Evolutionary conservation across 306 rosid genomes (phyloP).

Genomic region (Acacia confusa): DNA sequence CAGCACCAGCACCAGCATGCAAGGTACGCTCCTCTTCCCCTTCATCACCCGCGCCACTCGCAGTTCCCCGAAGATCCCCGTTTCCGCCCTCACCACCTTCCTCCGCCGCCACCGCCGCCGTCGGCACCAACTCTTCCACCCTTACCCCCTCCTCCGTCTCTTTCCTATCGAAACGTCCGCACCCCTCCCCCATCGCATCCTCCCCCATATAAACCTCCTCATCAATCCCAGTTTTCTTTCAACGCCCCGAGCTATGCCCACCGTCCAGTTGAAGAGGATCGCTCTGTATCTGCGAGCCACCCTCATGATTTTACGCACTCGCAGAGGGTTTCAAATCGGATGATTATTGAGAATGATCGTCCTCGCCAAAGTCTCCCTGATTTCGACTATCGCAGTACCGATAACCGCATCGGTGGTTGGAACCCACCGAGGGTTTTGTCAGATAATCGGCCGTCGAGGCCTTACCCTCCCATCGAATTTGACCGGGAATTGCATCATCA

Average conservation of each 20-base stretch:
- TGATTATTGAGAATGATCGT: conserved; percentile 18
- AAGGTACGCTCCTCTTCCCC: conserved; percentile 35
- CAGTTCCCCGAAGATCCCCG: conserved; percentile 27
- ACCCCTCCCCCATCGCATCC: conserved; percentile 28
- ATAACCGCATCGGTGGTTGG: conserved; percentile 22
- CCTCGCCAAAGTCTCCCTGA: conserved; percentile 30
- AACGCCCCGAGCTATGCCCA: conserved; percentile 6
- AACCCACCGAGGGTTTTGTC: conserved; percentile 32
- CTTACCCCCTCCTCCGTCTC: conserved; percentile 13
- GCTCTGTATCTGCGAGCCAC: conserved; percentile 11
- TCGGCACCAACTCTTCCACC: not conserved
- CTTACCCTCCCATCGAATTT: conserved; percentile 28
- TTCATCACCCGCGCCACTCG: conserved; percentile 16
- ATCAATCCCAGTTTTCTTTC: conserved; percentile 36
- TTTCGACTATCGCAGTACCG: conserved; percentile 14
- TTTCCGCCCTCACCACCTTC: conserved; percentile 22
- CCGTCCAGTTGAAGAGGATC: conserved; percentile 33
- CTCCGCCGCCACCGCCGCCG: not conserved
- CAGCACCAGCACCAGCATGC: conserved; percentile 19
- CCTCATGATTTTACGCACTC: conserved; percentile 25
- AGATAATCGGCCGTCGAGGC: conserved; percentile 28
- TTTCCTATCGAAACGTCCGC: conserved; percentile 21
- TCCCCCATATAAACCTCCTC: conserved; percentile 33
- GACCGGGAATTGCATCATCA: conserved; percentile 36
- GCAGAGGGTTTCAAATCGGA: conserved; percentile 23